Conservation (phyloP, 257 asterid species). For the Petunia secreta region DNA sequence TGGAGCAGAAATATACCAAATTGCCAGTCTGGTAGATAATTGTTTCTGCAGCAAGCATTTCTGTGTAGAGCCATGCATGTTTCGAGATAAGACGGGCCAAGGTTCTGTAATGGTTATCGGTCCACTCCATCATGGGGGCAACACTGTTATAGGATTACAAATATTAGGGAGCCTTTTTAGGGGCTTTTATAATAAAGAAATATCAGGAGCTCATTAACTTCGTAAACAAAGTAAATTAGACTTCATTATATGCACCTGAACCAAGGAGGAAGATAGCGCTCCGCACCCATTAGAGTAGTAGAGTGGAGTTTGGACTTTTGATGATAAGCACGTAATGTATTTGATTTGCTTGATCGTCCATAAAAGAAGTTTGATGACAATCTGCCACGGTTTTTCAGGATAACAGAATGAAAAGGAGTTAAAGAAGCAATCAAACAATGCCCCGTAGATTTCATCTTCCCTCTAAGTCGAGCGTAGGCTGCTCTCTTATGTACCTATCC, state of each 20-base stretch:
- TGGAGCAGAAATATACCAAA: conserved; percentile 55
- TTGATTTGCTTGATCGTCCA: conserved; percentile 48
- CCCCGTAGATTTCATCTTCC: conserved; percentile 69
- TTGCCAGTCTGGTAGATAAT: conserved; percentile 81
- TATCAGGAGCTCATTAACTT: neutral
- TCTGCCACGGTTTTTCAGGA: conserved; percentile 71
- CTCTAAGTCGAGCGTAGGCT: conserved; percentile 50
- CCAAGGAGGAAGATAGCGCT: conserved; percentile 77
- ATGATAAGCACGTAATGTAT: conserved; percentile 40
- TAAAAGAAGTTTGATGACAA: conserved; percentile 45
- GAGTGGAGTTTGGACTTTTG: conserved; percentile 47
- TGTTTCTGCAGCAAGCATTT: conserved; percentile 98
- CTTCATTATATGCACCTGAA: conserved; percentile 65
- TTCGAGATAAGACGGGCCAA: conserved; percentile 85
- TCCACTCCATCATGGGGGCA: conserved; percentile 98
- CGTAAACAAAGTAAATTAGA: neutral
- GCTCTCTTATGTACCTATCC: conserved; percentile 66
- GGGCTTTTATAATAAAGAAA: neutral
- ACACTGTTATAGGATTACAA: conserved; percentile 49
- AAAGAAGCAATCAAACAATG: conserved; percentile 71
- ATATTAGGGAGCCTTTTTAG: neutral
- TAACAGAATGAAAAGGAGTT: conserved; percentile 68
- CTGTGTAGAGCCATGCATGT: conserved; percentile 90
- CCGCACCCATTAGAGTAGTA: conserved; percentile 65
- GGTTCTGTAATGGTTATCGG: conserved; percentile 89